Base-by-base conservation (phyloP, 768 basidiomycete genomes). In the Leccinum arenicola region DNA sequence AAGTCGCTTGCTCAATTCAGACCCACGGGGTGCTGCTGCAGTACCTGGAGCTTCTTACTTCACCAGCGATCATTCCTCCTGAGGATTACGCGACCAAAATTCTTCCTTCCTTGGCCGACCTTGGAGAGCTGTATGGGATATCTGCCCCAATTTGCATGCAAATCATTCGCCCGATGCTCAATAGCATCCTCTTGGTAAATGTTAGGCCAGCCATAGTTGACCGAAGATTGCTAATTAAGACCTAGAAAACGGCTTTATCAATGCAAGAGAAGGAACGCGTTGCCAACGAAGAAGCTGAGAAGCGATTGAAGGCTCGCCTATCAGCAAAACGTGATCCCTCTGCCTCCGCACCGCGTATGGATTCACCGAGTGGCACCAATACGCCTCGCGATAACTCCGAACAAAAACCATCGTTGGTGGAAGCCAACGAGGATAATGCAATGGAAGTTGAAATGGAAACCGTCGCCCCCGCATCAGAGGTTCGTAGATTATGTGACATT, bases 61-160 rank as follows among this genome's bases (percentile, higher is more conserved):
- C 88, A 19, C 85, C 89, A 11, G 75, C 80, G 19, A 84, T 89
- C 11, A 75, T 96, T 21, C 68, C 83, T 15, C 75, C 87, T 0
- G 80, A 86, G 57, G 89, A 92, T 56, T 95, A 95, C 66, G 84
- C 87, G 17, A 80, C 80, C 47, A 84, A 82, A 65, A 77, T 93
- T 23, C 75, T 95, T 6, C 95, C 96, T 5, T 76, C 90, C 17
- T 76, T 97, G 10, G 74, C 76, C 2, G 88, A 91, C 29, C 81
- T 98, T 9, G 86, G 86, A 54, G 78, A 82, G 54, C 79, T 80
- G 40, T 98, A 89, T 73, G 91, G 89, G 7, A 84, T 99, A 49
- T 85, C 87, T 59, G 85, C 90, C 38, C 84, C 91, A 12, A 87
- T 97, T 57, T 93, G 94, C 55, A 97, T 98, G 91, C 93, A 95